phyloP scores from a whole-genome alignment of 805 yeast genomes.

The Candida stauntonica region DNA sequence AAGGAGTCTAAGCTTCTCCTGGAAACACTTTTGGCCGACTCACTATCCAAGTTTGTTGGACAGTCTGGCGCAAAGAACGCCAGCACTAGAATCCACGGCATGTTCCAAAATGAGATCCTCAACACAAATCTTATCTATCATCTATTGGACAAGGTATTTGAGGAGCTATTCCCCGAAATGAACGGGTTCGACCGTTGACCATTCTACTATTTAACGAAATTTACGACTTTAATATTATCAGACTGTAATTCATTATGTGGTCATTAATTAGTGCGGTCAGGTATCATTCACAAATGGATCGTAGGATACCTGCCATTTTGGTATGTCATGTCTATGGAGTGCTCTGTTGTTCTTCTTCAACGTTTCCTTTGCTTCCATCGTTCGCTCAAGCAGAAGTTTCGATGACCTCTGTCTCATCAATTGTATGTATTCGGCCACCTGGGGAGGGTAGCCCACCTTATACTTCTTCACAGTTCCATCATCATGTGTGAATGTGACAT shows the following conservation, averaged over 20 bases:
- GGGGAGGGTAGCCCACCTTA: constrained; percentile 4
- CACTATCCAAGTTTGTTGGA: constrained; percentile 74
- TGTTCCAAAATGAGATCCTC: constrained; percentile 70
- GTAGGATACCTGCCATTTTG: neutral
- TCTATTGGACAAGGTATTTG: constrained; percentile 52
- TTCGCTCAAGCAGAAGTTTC: neutral
- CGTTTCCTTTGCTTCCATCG: too few species aligned
- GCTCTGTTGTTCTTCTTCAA: too few species aligned
- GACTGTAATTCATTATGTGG: too few species aligned
- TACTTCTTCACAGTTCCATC: neutral
- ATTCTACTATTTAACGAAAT: neutral
- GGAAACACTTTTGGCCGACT: constrained; percentile 54
- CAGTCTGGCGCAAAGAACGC: constrained; percentile 59
- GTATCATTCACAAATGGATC: neutral
- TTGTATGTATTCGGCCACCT: neutral
- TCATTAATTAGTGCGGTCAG: too few species aligned
- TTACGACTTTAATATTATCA: neutral
- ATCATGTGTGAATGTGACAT: neutral
- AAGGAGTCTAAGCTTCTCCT: constrained; percentile 58
- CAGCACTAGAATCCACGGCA: constrained; percentile 50
- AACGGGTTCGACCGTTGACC: constrained; percentile 2
- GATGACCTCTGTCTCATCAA: neutral
- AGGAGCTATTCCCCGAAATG: constrained; percentile 31
- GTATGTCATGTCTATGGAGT: neutral
- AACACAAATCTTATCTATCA: constrained; percentile 60